phyloP scores from a whole-genome alignment of 2,329 filamentous ascomycete genomes.

The Cercospora sp. region DNA sequence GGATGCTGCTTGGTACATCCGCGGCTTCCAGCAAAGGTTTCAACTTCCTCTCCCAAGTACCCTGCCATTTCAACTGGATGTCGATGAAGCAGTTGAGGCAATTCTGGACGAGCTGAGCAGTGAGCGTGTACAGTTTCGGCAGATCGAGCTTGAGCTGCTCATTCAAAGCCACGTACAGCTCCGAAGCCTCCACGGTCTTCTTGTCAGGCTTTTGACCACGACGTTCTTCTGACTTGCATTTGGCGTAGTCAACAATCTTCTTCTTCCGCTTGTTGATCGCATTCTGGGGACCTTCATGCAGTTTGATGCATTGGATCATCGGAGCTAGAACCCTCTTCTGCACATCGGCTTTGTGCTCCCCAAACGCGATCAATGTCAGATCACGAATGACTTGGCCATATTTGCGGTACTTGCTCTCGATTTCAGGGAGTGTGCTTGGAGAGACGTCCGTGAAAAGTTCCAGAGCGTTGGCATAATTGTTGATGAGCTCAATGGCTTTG shows the following conservation, averaged over 20 bases:
- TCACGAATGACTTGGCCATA: conserved; percentile 87
- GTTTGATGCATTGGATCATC: conserved; percentile 73
- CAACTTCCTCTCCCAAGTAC: conserved; percentile 80
- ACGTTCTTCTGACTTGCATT: conserved; percentile 73
- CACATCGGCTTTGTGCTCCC: conserved; percentile 73
- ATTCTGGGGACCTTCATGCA: conserved; percentile 79
- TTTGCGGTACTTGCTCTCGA: conserved; percentile 91
- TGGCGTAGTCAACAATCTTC: conserved; percentile 84
- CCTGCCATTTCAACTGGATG: conserved; percentile 80
- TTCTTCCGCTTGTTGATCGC: conserved; percentile 95
- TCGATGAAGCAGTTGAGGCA: conserved; percentile 81
- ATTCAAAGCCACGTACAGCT: conserved; percentile 88
- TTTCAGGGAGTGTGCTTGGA: conserved; percentile 73
- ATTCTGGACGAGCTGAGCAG: conserved; percentile 78
- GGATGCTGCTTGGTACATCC: conserved; percentile 63
- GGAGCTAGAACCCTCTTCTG: conserved; percentile 82
- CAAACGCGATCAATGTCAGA: conserved; percentile 76
- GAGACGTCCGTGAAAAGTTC: conserved; percentile 73
- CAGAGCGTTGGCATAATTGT: conserved; percentile 77
- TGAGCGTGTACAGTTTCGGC: conserved; percentile 76
- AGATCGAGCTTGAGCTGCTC: conserved; percentile 91
- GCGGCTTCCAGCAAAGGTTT: conserved; percentile 68
- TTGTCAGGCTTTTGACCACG: conserved; percentile 83
- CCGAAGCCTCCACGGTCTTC: conserved; percentile 77
- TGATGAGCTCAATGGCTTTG: conserved; percentile 76